Conservation (phyloP, 148 eudicot genomes). For the Spergularia marina region DNA sequence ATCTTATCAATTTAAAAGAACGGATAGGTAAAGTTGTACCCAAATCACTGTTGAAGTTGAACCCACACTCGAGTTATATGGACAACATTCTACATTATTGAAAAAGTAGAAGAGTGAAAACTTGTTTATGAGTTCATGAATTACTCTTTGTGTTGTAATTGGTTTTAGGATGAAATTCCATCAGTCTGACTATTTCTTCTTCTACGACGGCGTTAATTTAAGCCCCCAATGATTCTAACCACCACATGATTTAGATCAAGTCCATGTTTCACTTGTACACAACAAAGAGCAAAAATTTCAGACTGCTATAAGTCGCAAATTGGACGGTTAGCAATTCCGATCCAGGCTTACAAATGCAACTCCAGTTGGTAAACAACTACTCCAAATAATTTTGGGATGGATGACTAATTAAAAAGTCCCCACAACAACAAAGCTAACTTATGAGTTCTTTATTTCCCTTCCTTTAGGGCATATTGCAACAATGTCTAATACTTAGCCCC, state of each 20-base stretch:
- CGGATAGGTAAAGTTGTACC: too few relatives aligned
- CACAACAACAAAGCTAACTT: background rate
- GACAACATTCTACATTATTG: too few relatives aligned
- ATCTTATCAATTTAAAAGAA: too few relatives aligned
- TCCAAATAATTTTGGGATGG: background rate
- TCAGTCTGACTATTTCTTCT: too few relatives aligned
- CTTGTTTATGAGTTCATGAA: too few relatives aligned
- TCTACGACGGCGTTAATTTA: too few relatives aligned
- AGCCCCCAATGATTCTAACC: background rate
- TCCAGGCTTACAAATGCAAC: background rate
- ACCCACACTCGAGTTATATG: too few relatives aligned
- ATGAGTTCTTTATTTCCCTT: background rate
- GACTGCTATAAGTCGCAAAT: conserved; percentile 1
- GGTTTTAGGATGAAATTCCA: too few relatives aligned
- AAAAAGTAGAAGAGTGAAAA: too few relatives aligned
- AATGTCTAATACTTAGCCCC: conserved; percentile 9
- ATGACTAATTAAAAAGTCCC: conserved; percentile 19
- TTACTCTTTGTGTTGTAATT: too few relatives aligned
- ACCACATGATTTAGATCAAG: conserved; percentile 16
- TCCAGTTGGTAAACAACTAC: conserved; percentile 31
- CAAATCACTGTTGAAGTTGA: too few relatives aligned
- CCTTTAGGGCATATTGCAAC: background rate
- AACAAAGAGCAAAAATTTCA: conserved; percentile 20
- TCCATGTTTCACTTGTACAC: conserved; percentile 29
- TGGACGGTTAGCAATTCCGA: conserved; percentile 23